Percentiles rank a stretch among this genome's conserved stretches.
These are phyloP conservation scores for Neurospora sp. DNA, from an alignment of 2,329 filamentous ascomycete species.

Conservation along the genomic window DNA sequence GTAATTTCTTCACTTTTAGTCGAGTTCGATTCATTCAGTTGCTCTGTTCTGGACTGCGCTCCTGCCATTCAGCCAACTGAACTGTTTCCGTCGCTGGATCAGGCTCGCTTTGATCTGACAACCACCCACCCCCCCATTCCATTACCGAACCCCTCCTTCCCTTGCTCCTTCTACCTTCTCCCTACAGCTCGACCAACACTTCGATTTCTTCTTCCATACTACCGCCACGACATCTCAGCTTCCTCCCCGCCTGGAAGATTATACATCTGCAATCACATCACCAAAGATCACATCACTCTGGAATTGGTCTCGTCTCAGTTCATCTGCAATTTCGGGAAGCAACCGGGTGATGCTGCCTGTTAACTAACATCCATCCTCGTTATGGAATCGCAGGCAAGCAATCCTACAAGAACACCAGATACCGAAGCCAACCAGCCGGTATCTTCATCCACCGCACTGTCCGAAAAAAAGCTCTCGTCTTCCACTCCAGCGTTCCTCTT, in stretches of 20 bases:
- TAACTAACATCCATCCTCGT: constrained; percentile 30
- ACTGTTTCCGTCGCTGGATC: neutral
- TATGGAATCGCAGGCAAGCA: constrained; percentile 39
- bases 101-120: neutral
- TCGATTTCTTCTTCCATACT: neutral
- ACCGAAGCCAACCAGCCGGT: neutral
- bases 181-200: neutral
- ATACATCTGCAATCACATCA: neutral
- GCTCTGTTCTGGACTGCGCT: neutral
- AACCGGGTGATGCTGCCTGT: neutral
- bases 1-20: neutral
- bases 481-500: constrained; percentile 45
- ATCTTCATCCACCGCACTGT: neutral
- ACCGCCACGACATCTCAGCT: neutral
- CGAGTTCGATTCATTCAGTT: neutral
- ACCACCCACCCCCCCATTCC: neutral
- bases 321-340: neutral
- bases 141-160: neutral
- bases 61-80: neutral
- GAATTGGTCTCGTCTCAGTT: neutral
- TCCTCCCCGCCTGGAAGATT: neutral
- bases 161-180: neutral
- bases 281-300: neutral
- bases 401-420: constrained; percentile 2
- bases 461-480: constrained; percentile 20